Base-by-base conservation (phyloP, 2,329 filamentous ascomycete genomes). In the Fusarium tjaetaba region DNA sequence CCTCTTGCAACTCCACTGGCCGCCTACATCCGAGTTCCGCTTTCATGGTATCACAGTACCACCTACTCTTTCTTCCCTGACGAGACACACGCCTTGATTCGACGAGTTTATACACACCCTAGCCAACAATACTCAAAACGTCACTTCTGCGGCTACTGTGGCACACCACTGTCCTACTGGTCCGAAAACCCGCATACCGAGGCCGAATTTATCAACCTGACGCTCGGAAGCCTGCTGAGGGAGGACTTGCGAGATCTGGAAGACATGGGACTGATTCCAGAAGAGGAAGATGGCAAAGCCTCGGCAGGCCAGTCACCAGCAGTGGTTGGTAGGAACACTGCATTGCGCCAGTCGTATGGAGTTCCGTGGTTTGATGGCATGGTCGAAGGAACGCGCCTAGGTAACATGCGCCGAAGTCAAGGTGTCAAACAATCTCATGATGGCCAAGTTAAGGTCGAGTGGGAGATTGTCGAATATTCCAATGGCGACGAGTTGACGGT, bases 141-240 rank as follows among this genome's bases (percentile, higher is more conserved):
- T 56, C 89, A 94, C 75, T 98, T 98, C 82, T 98, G 95, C 83
- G 95, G 95, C 30, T 97, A 93, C 84, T 97, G 95, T 81, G 95
- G 95, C 59, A 97, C 95, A 1, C 93, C 93, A 18, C 85, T 98
- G 61, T 92, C 92, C 1, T 94, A 92, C 76, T 97, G 94, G 94
- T 92, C 91, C 52, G 95, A 97, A 81, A 83, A 89, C 30, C 92
- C 93, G 1, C 84, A 82, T 2, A 86, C 86, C 58, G 93, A 96
- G 80, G 92, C 92, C 18, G 90, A 95, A 13, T 96, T 89, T 79
- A 94, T 98, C 83, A 91, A 91, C 67, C 85, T 97, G 65, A 93
- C 94, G 0, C 85, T 97, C n/a, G 94, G 94, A 10, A 96, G 92
- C 75, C 85, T 98, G 60, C 80, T 89, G 42, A 87, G 88, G 11